These are phyloP conservation scores for Hymenoscyphus repandus DNA, from an alignment of 2,329 filamentous ascomycete species.

Conservation along the genomic window DNA sequence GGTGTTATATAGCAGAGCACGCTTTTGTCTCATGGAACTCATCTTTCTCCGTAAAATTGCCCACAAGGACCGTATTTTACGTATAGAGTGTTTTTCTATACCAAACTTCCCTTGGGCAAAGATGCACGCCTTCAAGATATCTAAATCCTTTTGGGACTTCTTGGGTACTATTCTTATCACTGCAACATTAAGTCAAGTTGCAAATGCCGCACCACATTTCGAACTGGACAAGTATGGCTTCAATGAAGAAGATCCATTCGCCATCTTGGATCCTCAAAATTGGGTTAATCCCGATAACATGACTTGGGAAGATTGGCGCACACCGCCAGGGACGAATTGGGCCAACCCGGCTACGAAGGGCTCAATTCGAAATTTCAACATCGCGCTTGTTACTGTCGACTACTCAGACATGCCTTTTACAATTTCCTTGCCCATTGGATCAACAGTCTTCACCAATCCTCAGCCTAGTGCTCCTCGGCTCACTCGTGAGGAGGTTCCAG, in stretches of 20 bases:
- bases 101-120: not conserved
- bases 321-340: slow-evolving; percentile 14
- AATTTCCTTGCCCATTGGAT: slow-evolving; percentile 6
- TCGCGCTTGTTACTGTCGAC: slow-evolving; percentile 14
- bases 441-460: slow-evolving; percentile 15
- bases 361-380: slow-evolving; percentile 15
- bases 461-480: slow-evolving; percentile 7
- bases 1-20: too few relatives aligned
- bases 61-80: not conserved
- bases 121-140: not conserved
- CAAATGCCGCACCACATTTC: not conserved
- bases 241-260: slow-evolving; percentile 5
- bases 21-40: too few relatives aligned
- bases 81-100: too few relatives aligned
- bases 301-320: slow-evolving; percentile 10
- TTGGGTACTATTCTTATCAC: not conserved
- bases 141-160: not conserved
- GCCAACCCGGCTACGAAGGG: slow-evolving; percentile 10
- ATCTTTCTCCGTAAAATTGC: too few relatives aligned
- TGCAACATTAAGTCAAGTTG: not conserved
- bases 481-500: slow-evolving; percentile 7
- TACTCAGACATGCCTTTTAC: slow-evolving; percentile 10
- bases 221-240: not conserved
- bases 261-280: slow-evolving; percentile 7
- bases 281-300: slow-evolving; percentile 9